Conservation (phyloP, 768 basidiomycete species). For the Calocybe indica region DNA sequence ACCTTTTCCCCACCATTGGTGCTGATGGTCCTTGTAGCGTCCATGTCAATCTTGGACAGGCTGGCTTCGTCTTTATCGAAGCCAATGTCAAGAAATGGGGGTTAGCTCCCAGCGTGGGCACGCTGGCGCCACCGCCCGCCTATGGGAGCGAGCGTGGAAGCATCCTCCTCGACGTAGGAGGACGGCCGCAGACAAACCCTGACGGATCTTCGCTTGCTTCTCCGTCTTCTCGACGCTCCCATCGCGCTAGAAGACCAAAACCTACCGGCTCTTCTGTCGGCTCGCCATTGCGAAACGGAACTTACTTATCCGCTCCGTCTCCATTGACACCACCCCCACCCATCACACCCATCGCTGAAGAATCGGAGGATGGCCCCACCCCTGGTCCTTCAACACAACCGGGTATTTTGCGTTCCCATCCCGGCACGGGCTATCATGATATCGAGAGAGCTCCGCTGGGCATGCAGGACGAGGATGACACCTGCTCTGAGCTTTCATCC, state of each 20-base stretch:
- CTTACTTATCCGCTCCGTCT: conserved; percentile 34
- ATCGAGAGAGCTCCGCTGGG: conserved; percentile 9
- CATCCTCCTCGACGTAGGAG: conserved; percentile 89
- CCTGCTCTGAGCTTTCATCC: conserved; percentile 27
- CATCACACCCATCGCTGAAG: conserved; percentile 76
- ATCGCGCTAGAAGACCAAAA: conserved; percentile 54
- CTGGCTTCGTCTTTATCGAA: conserved; percentile 98
- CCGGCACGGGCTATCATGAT: conserved; percentile 21
- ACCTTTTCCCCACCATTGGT: conserved; percentile 95
- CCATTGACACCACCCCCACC: conserved; percentile 55
- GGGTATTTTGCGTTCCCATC: conserved; percentile 8
- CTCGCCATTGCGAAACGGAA: conserved; percentile 53
- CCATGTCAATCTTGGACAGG: conserved; percentile 96
- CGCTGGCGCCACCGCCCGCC: conserved; percentile 94
- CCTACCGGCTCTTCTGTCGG: conserved; percentile 34
- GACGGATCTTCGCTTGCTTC: conserved; percentile 39
- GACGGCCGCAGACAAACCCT: conserved; percentile 35
- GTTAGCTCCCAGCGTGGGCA: conserved; percentile 93
- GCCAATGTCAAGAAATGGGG: conserved; percentile 99
- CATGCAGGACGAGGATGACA: conserved; percentile 19
- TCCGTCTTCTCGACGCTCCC: conserved; percentile 48
- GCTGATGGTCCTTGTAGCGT: conserved; percentile 95
- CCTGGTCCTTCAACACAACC: conserved; percentile 45
- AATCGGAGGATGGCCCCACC: conserved; percentile 36
- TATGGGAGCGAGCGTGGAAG: conserved; percentile 97